Percentiles rank a stretch among this genome's conserved stretches.
Evolutionary conservation across 148 eudicot genomes (phyloP).

Genomic region (Rhododendron williamsianum): DNA sequence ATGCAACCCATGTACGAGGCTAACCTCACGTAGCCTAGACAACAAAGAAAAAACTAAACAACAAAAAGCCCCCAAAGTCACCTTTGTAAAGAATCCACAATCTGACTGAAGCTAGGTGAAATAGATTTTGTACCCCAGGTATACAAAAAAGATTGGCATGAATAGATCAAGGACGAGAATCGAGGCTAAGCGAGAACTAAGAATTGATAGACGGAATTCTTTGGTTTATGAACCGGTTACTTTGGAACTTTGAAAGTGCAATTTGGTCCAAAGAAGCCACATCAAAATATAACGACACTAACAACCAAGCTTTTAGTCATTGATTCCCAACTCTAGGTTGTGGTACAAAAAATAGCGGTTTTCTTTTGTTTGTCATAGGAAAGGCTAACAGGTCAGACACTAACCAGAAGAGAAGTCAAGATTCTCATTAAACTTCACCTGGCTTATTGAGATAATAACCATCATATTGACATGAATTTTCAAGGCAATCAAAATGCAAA

Average conservation of each 20-base stretch:
- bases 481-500: neutral
- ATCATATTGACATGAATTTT: neutral
- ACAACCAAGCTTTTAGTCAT: neutral
- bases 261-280: neutral
- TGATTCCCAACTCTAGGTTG: neutral
- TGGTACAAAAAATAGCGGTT: neutral
- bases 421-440: neutral
- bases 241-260: neutral
- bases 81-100: neutral
- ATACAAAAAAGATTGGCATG: neutral
- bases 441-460: neutral
- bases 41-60: neutral
- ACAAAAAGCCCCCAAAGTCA: neutral
- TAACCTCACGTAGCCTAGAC: neutral
- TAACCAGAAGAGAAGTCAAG: neutral
- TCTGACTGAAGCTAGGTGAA: neutral
- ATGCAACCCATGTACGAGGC: neutral
- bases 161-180: neutral
- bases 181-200: neutral
- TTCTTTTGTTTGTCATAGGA: neutral
- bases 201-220: neutral
- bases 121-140: neutral
- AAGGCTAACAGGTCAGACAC: neutral
- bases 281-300: neutral
- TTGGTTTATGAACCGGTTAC: neutral